Conservation (phyloP, 345 rosid species). For the Schrenkiella parvula region DNA sequence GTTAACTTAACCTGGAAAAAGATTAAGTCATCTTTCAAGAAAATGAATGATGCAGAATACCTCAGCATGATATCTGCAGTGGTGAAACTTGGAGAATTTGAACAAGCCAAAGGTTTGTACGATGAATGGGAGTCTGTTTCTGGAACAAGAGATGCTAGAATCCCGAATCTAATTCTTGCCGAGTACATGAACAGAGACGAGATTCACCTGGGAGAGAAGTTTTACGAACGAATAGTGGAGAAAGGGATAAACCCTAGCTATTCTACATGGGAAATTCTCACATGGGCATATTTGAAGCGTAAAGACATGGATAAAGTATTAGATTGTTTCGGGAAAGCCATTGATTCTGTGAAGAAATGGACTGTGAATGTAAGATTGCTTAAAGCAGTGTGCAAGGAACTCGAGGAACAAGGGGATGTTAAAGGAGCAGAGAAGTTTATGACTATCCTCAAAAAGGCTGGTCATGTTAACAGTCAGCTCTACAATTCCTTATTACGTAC, state of each 20-base stretch:
- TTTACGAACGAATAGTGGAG: conserved; percentile 40
- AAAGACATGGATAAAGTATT: conserved; percentile 49
- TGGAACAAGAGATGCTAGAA: conserved; percentile 50
- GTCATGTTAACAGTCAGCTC: conserved; percentile 51
- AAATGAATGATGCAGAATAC: conserved; percentile 69
- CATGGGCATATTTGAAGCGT: conserved; percentile 55
- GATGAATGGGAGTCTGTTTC: conserved; percentile 73
- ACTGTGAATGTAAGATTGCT: conserved; percentile 47
- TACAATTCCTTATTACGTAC: conserved; percentile 66
- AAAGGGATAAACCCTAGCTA: conserved; percentile 57
- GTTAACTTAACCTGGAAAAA: conserved; percentile 60
- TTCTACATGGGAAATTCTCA: conserved; percentile 81
- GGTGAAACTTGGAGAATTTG: conserved; percentile 61
- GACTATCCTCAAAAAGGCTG: conserved; percentile 52
- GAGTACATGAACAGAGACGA: conserved; percentile 54
- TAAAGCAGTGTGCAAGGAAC: conserved; percentile 38
- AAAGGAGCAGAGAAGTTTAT: conserved; percentile 63
- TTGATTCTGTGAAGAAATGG: conserved; percentile 64
- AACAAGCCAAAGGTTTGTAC: conserved; percentile 60
- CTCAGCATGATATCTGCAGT: conserved; percentile 68
- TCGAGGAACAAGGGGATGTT: conserved; percentile 54
- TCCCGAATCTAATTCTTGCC: conserved; percentile 64
- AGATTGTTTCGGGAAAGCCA: conserved; percentile 58
- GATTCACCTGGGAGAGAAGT: conserved; percentile 51
- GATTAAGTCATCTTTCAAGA: conserved; percentile 54